Evolutionary conservation across 208 protist genomes (phyloP).

Genomic region (Leishmania tropica): DNA sequence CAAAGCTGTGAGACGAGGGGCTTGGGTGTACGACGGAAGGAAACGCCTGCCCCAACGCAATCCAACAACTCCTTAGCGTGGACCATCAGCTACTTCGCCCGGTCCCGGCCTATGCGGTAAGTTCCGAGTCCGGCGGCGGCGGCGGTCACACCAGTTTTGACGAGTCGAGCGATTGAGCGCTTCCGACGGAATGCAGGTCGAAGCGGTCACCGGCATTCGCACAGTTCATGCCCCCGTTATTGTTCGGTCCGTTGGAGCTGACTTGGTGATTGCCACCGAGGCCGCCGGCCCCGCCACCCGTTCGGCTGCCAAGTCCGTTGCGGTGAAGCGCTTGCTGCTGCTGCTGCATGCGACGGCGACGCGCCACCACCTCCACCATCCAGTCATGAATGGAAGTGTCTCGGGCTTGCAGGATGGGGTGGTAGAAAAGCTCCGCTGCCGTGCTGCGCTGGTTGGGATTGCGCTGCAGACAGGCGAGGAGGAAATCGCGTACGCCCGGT

Average conservation of each 20-base stretch:
- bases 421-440: conserved; percentile 51
- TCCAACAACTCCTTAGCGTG: neutral
- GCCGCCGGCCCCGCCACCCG: conserved; percentile 2
- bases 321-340: conserved; percentile 28
- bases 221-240: neutral
- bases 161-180: conserved; percentile 30
- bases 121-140: conserved; percentile 4
- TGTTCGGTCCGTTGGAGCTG: conserved; percentile 9
- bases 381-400: conserved; percentile 51
- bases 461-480: conserved; percentile 61
- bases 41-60: neutral
- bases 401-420: conserved; percentile 48
- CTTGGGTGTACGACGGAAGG: neutral
- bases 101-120: neutral
- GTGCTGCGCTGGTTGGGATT: conserved; percentile 51
- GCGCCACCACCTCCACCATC: conserved; percentile 43
- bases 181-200: conserved; percentile 29
- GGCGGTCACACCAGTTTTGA: conserved; percentile 16
- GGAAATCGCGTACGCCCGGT: conserved; percentile 52
- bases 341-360: conserved; percentile 27
- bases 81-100: neutral
- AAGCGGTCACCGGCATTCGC: conserved; percentile 15
- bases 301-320: conserved; percentile 7
- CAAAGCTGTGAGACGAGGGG: neutral
- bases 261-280: neutral